A percentile compares a stretch with the other conserved stretches of the same genome.
phyloP scores from a whole-genome alignment of 2,329 filamentous ascomycete species.

The Aspergillus flavus region DNA sequence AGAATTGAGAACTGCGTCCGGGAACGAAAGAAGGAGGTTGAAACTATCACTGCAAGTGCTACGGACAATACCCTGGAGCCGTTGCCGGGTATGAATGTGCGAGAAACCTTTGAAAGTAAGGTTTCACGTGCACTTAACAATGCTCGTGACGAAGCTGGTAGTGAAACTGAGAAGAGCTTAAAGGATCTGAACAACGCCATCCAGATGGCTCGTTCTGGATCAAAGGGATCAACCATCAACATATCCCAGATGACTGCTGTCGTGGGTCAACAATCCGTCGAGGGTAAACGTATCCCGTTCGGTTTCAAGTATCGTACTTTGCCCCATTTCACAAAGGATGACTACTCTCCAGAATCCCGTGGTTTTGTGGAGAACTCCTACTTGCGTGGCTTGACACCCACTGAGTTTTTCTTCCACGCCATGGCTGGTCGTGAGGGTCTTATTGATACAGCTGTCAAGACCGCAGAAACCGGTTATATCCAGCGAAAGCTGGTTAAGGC shows the following conservation, averaged over 20 bases:
- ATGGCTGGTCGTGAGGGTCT: slow-evolving; percentile 99
- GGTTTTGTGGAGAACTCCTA: slow-evolving; percentile 99
- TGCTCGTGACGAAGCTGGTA: slow-evolving; percentile 95
- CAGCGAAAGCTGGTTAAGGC: slow-evolving; percentile 98
- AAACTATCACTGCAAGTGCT: slow-evolving; percentile 72
- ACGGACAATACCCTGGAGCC: slow-evolving; percentile 87
- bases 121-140: slow-evolving; percentile 93
- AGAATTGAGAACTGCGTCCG: slow-evolving; percentile 83
- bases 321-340: slow-evolving; percentile 98
- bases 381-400: slow-evolving; percentile 88
- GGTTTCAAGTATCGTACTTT: slow-evolving; percentile 98
- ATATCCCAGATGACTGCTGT: slow-evolving; percentile 99
- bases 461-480: slow-evolving; percentile 97
- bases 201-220: slow-evolving; percentile 93
- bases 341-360: slow-evolving; percentile 95
- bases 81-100: slow-evolving; percentile 96
- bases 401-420: slow-evolving; percentile 99
- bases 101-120: slow-evolving; percentile 97
- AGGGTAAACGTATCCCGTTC: slow-evolving; percentile 98
- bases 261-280: slow-evolving; percentile 96
- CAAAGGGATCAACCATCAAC: slow-evolving; percentile 98
- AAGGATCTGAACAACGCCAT: slow-evolving; percentile 97
- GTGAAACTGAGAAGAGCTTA: slow-evolving; percentile 83
- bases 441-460: slow-evolving; percentile 99
- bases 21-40: slow-evolving; percentile 79